These are phyloP conservation scores for Aspergillus intermedius DNA, from an alignment of 2,329 filamentous ascomycete species.

Conservation along the genomic window DNA sequence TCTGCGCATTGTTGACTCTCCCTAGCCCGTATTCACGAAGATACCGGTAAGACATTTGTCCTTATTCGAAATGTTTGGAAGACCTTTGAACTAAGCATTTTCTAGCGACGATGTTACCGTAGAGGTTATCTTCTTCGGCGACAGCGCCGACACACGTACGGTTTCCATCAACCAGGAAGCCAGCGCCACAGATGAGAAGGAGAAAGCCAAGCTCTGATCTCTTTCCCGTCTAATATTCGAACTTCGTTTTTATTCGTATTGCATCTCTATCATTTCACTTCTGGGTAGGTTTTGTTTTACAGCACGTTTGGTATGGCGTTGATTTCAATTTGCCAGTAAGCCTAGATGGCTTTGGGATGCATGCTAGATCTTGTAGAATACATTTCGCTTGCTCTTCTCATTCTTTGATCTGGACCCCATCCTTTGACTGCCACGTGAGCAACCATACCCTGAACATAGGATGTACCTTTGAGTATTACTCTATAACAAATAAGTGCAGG, in stretches of 20 bases:
- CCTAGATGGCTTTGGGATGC: not conserved
- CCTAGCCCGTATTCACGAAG: conserved; percentile 85
- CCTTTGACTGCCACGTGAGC: not conserved
- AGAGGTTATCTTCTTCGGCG: conserved; percentile 96
- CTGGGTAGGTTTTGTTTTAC: not conserved
- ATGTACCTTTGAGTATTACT: no score
- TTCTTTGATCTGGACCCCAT: not conserved
- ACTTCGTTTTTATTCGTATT: not conserved
- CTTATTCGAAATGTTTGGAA: not conserved
- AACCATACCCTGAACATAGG: not conserved
- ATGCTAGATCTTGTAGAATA: not conserved
- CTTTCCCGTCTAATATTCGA: not conserved
- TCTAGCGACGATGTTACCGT: conserved; percentile 87
- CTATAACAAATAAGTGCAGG: no score
- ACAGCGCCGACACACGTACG: conserved; percentile 66
- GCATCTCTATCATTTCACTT: not conserved
- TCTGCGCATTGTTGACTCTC: conserved; percentile 84
- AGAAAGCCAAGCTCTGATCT: conserved; percentile 44
- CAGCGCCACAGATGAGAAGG: conserved; percentile 53
- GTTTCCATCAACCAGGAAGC: conserved; percentile 83
- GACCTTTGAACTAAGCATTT: conserved; percentile 14
- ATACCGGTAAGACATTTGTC: conserved; percentile 60
- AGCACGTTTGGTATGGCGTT: not conserved
- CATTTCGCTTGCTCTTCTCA: not conserved
- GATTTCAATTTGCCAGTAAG: not conserved